Conservation (phyloP, 768 basidiomycete species). For the Erythrobasidium yunnanense region DNA sequence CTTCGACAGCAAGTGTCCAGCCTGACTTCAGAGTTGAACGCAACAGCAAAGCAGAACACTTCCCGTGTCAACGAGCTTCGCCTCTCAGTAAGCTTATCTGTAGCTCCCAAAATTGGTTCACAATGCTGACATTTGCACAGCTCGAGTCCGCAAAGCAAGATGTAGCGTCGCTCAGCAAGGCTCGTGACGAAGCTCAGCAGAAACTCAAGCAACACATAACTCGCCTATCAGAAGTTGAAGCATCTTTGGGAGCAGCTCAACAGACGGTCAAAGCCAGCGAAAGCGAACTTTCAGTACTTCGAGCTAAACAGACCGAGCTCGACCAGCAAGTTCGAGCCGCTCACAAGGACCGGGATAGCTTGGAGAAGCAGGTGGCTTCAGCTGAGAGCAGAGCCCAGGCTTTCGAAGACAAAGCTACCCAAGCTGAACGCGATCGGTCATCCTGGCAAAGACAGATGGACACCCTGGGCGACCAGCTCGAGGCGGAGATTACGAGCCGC, state of each 20-base stretch:
- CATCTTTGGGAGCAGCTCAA: not conserved
- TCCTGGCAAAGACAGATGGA: constrained; percentile 64
- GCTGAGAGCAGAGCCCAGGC: constrained; percentile 68
- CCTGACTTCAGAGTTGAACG: constrained; percentile 58
- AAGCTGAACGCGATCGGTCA: constrained; percentile 70
- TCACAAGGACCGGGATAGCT: constrained; percentile 36
- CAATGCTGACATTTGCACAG: constrained; percentile 46
- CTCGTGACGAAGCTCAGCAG: constrained; percentile 45
- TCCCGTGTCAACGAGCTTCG: not conserved
- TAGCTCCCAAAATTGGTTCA: too few species aligned
- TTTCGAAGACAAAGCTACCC: constrained; percentile 76
- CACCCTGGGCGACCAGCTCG: constrained; percentile 49
- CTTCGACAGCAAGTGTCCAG: constrained; percentile 56
- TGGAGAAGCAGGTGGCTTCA: constrained; percentile 49
- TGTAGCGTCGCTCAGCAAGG: constrained; percentile 50
- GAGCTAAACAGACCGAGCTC: constrained; percentile 56
- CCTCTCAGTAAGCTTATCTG: not conserved
- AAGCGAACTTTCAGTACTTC: constrained; percentile 61
- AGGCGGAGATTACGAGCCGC: constrained; percentile 60
- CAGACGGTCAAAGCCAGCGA: constrained; percentile 43
- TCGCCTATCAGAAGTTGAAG: constrained; percentile 16
- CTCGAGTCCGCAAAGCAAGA: constrained; percentile 49
- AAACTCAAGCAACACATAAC: constrained; percentile 59
- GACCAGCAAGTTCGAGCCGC: constrained; percentile 56
- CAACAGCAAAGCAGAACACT: constrained; percentile 48